Evolutionary conservation across 2,329 filamentous ascomycete species (phyloP).

Genomic region (Aspergillus niger): DNA sequence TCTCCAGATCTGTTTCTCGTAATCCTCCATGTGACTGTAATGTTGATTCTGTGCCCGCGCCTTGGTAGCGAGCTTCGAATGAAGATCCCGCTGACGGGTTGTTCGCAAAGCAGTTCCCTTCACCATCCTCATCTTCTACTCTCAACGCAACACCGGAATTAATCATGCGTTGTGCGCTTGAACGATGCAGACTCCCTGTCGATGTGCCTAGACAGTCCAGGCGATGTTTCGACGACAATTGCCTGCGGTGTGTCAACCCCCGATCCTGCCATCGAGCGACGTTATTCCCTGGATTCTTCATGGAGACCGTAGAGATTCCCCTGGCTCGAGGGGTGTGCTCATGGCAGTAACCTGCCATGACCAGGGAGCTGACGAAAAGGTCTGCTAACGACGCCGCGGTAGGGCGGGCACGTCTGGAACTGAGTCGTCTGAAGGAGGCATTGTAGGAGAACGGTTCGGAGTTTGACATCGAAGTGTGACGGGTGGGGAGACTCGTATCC

Average conservation of each 20-base stretch:
- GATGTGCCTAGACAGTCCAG: conserved; percentile 23
- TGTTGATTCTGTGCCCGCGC: not conserved
- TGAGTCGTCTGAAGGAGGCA: conserved; percentile 32
- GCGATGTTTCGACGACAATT: conserved; percentile 21
- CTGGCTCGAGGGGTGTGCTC: conserved; percentile 46
- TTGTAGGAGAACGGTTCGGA: conserved; percentile 27
- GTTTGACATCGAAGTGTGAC: conserved; percentile 33
- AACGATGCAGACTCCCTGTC: conserved; percentile 17
- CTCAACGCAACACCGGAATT: conserved; percentile 28
- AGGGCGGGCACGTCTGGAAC: conserved; percentile 31
- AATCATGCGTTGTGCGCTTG: conserved; percentile 31
- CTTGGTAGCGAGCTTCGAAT: conserved; percentile 3
- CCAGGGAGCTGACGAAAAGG: conserved; percentile 56
- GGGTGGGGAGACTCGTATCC: conserved; percentile 28
- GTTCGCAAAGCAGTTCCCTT: conserved; percentile 15
- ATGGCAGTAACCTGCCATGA: conserved; percentile 54
- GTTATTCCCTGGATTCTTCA: conserved; percentile 19
- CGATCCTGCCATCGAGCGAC: conserved; percentile 23
- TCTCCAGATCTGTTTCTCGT: not conserved
- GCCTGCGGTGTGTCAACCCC: conserved; percentile 18
- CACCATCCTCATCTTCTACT: conserved; percentile 23
- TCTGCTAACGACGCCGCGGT: conserved; percentile 48
- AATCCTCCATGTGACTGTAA: not conserved
- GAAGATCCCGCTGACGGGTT: conserved; percentile 2
- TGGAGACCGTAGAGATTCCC: conserved; percentile 30